These are phyloP conservation scores for Parathielavia hyrcaniae DNA, from an alignment of 495 filamentous ascomycete species.

Conservation along the genomic window DNA sequence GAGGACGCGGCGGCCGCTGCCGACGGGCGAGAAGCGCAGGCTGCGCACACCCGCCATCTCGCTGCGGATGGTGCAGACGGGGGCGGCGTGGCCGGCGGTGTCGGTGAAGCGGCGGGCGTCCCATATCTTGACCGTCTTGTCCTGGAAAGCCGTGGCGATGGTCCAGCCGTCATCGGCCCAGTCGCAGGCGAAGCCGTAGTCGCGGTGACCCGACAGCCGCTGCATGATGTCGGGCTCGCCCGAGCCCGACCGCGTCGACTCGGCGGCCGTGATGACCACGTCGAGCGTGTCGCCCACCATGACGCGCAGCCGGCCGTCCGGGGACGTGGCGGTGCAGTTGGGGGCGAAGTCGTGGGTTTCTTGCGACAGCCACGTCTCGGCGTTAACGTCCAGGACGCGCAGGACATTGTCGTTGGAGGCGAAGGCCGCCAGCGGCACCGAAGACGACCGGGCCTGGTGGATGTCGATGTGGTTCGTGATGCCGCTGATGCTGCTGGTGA, in stretches of 20 bases:
- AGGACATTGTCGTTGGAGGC: slow-evolving; percentile 76
- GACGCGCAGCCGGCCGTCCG: slow-evolving; percentile 71
- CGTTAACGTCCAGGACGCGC: slow-evolving; percentile 66
- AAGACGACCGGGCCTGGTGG: slow-evolving; percentile 52
- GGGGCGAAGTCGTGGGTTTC: slow-evolving; percentile 60
- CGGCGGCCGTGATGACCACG: slow-evolving; percentile 47
- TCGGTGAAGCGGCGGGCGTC: slow-evolving; percentile 69
- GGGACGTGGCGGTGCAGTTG: slow-evolving; percentile 79
- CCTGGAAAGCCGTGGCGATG: slow-evolving; percentile 86
- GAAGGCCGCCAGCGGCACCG: slow-evolving; percentile 64
- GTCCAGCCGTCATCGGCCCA: slow-evolving; percentile 87
- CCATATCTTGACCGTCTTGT: slow-evolving; percentile 77
- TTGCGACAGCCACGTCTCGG: slow-evolving; percentile 57
- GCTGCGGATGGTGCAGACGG: slow-evolving; percentile 60
- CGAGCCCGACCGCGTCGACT: slow-evolving; percentile 26
- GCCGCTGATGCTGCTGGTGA: slow-evolving; percentile 61
- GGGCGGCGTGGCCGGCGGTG: slow-evolving; percentile 35
- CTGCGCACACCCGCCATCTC: slow-evolving; percentile 73
- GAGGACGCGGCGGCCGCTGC: slow-evolving; percentile 65
- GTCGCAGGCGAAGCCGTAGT: slow-evolving; percentile 83
- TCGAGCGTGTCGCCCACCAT: slow-evolving; percentile 55
- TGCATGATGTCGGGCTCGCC: slow-evolving; percentile 40
- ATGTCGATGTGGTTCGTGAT: slow-evolving; percentile 87
- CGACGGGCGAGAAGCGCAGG: slow-evolving; percentile 74
- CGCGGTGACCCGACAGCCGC: slow-evolving; percentile 61